Evolutionary conservation across 2,329 filamentous ascomycete genomes (phyloP).

Genomic region (Xylaria hypoxylon): DNA sequence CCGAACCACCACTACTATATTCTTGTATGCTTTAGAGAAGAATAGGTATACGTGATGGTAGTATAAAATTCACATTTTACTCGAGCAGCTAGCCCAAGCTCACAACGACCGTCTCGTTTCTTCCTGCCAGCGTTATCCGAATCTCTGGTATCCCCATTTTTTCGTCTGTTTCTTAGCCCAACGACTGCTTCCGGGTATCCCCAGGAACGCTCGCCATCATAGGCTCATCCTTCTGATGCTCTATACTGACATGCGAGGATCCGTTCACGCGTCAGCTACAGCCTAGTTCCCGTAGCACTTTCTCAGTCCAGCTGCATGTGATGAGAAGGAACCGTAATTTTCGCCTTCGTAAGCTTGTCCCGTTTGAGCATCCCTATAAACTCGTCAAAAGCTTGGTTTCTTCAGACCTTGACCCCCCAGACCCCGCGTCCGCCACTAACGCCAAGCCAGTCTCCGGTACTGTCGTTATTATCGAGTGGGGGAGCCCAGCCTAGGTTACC

Average conservation of each 20-base stretch:
- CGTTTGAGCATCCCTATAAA: neutral
- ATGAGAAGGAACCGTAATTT: neutral
- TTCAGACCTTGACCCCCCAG: conserved; percentile 72
- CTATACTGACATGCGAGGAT: conserved; percentile 8
- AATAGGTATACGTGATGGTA: conserved; percentile 1
- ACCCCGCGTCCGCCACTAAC: conserved; percentile 83
- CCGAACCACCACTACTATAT: neutral
- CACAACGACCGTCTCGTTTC: neutral
- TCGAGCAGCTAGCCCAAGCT: conserved; percentile 5
- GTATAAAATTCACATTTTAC: conserved; percentile 14
- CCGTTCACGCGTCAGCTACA: neutral
- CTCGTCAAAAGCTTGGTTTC: neutral
- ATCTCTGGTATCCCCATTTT: neutral
- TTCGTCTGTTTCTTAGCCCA: neutral
- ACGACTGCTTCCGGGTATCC: conserved; percentile 7
- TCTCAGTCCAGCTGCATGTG: neutral
- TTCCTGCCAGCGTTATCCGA: neutral
- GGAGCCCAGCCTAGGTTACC: conserved; percentile 89
- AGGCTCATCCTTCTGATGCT: conserved; percentile 2
- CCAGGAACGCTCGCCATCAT: conserved; percentile 6
- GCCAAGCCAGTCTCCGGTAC: conserved; percentile 82
- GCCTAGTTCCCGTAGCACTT: conserved; percentile 2
- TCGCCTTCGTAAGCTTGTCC: neutral
- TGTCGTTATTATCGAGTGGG: conserved; percentile 72
- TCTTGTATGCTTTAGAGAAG: conserved; percentile 12